phyloP scores from a whole-genome alignment of 176 grass and related monocot species.

The Phyllostachys edulis region DNA sequence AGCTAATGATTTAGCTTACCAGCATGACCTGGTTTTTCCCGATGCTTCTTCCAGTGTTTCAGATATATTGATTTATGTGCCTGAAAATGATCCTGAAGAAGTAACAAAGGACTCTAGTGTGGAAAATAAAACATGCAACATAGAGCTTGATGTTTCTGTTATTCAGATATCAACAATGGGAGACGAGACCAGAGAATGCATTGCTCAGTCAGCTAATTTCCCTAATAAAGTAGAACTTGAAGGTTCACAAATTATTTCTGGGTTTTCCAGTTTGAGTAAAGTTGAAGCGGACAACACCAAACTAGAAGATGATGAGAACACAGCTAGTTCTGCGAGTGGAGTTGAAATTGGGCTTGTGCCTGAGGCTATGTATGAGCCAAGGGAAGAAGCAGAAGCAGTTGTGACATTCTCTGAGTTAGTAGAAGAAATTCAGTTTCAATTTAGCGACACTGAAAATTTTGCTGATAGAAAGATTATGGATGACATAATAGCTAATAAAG shows the following conservation, averaged over 20 bases:
- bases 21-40: conserved; percentile 30
- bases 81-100: conserved; percentile 26
- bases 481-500: conserved; percentile 29
- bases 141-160: conserved; percentile 36
- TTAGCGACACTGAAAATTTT: conserved; percentile 65
- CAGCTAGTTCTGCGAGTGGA: conserved; percentile 17
- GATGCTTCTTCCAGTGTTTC: conserved; percentile 30
- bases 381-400: conserved; percentile 32
- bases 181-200: neutral
- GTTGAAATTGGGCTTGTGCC: conserved; percentile 17
- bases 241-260: conserved; percentile 11
- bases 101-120: conserved; percentile 21
- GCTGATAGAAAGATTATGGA: conserved; percentile 42
- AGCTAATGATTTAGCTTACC: conserved; percentile 28
- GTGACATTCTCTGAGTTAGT: conserved; percentile 44
- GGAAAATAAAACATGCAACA: conserved; percentile 31
- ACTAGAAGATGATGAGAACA: conserved; percentile 18
- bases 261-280: conserved; percentile 29
- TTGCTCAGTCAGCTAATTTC: conserved; percentile 14
- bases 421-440: conserved; percentile 79
- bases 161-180: conserved; percentile 25
- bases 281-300: conserved; percentile 11
- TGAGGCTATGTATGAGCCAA: conserved; percentile 11
- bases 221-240: conserved; percentile 16
- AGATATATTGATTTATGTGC: conserved; percentile 28